Evolutionary conservation across 371 early-diverging fungal genomes (phyloP).

Genomic region (Haplosporangium sp.): DNA sequence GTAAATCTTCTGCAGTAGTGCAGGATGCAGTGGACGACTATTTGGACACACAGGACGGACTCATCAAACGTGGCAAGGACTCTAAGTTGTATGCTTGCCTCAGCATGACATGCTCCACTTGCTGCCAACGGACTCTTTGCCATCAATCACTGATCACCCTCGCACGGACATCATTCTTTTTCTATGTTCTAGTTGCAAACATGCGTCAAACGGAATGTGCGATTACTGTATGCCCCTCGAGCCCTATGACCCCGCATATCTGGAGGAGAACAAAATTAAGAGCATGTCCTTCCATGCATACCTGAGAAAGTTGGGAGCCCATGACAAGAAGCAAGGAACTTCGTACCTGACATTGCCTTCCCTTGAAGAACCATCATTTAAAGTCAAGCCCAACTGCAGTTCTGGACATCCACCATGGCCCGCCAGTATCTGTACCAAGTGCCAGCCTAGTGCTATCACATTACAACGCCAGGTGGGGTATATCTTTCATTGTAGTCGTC

Average conservation of each 20-base stretch:
- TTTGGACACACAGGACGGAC: slow-evolving; percentile 85
- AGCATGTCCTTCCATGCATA: slow-evolving; percentile 97
- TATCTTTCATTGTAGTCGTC: no score
- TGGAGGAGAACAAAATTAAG: slow-evolving; percentile 93
- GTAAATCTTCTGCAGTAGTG: slow-evolving; percentile 52
- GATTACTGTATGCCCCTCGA: slow-evolving; percentile 97
- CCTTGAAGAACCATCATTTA: slow-evolving; percentile 85
- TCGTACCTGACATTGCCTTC: slow-evolving; percentile 73
- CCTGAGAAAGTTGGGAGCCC: slow-evolving; percentile 79
- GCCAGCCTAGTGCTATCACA: slow-evolving; percentile 95
- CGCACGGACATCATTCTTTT: not conserved
- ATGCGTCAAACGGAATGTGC: slow-evolving; percentile 94
- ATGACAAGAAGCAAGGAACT: slow-evolving; percentile 66
- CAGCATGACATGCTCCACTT: not conserved
- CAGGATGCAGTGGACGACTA: slow-evolving; percentile 86
- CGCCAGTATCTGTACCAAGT: slow-evolving; percentile 95
- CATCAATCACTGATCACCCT: no score
- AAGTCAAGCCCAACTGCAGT: slow-evolving; percentile 84
- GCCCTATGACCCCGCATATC: slow-evolving; percentile 91
- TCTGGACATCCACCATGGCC: slow-evolving; percentile 93
- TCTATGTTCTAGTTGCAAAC: slow-evolving; percentile 79
- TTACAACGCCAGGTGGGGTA: slow-evolving; percentile 83
- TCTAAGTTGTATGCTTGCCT: slow-evolving; percentile 77
- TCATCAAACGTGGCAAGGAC: slow-evolving; percentile 85
- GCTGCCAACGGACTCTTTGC: no score